Conservation (phyloP, 2,329 filamentous ascomycete genomes). For the Aspergillus sp. region DNA sequence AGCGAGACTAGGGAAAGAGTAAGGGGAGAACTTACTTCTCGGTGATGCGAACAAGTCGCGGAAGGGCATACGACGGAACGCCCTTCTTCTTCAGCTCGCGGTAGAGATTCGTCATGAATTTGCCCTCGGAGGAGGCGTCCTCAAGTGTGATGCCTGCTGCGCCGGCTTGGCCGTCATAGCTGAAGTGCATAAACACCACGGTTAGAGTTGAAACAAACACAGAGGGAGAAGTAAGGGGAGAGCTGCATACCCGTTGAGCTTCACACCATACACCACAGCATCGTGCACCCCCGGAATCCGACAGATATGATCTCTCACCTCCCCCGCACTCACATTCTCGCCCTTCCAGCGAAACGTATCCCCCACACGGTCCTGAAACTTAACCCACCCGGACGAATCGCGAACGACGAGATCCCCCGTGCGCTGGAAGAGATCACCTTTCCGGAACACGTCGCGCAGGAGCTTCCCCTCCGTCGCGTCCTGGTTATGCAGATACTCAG, state of each 20-base stretch:
- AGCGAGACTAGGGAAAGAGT: neutral
- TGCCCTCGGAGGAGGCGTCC: constrained; percentile 29
- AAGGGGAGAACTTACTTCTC: constrained; percentile 39
- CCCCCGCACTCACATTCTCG: constrained; percentile 49
- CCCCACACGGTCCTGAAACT: constrained; percentile 47
- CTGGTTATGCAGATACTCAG: constrained; percentile 44
- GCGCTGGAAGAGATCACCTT: constrained; percentile 47
- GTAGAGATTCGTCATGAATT: constrained; percentile 42
- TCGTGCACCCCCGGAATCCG: constrained; percentile 42
- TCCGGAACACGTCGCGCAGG: constrained; percentile 44
- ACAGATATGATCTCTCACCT: constrained; percentile 47
- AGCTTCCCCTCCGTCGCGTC: constrained; percentile 47
- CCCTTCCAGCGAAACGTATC: constrained; percentile 43
- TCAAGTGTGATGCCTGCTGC: constrained; percentile 48
- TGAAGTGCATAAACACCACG: constrained; percentile 11
- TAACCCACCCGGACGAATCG: constrained; percentile 44
- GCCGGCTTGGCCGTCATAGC: constrained; percentile 51
- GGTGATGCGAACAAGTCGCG: constrained; percentile 48
- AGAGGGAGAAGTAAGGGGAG: neutral
- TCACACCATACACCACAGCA: constrained; percentile 47
- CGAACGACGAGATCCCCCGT: constrained; percentile 47
- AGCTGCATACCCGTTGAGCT: constrained; percentile 36
- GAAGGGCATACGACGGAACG: constrained; percentile 48
- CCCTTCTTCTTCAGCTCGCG: constrained; percentile 42
- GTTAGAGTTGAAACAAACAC: no score